Evolutionary conservation across 345 rosid species (phyloP).

Genomic region (Populus nigra): DNA sequence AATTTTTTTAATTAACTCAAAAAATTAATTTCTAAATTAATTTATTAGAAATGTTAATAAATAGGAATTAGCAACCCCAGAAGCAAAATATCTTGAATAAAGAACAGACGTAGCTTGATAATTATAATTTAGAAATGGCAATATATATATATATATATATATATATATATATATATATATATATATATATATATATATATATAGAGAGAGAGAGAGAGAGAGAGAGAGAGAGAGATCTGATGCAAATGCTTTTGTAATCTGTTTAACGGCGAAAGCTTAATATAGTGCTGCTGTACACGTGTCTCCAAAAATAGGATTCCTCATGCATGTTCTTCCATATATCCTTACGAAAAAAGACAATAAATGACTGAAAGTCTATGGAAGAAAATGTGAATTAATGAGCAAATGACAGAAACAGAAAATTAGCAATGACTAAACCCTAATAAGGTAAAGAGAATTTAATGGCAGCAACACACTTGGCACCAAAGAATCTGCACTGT

Average conservation of each 20-base stretch:
- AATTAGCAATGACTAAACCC: not conserved
- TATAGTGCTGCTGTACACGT: not conserved
- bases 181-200: no score
- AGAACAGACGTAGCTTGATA: no score
- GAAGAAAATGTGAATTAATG: not conserved
- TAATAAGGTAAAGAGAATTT: not conserved
- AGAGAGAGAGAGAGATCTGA: no score
- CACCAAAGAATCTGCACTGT: not conserved
- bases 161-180: no score
- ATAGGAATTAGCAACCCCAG: not conserved
- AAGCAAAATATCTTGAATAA: no score
- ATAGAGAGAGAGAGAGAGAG: no score
- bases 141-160: no score
- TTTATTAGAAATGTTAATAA: no score
- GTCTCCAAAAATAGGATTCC: not conserved
- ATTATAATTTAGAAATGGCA: no score
- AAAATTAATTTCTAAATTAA: no score
- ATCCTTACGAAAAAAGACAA: not conserved
- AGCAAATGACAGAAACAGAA: not conserved
- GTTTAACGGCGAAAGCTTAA: not conserved
- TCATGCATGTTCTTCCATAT: not conserved
- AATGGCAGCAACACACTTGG: conserved; percentile 1
- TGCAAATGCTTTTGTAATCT: no score
- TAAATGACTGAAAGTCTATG: not conserved
- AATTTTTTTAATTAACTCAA: no score